phyloP scores from a whole-genome alignment of 352 stramenopile genomes.

The Phytophthora foliorum region DNA sequence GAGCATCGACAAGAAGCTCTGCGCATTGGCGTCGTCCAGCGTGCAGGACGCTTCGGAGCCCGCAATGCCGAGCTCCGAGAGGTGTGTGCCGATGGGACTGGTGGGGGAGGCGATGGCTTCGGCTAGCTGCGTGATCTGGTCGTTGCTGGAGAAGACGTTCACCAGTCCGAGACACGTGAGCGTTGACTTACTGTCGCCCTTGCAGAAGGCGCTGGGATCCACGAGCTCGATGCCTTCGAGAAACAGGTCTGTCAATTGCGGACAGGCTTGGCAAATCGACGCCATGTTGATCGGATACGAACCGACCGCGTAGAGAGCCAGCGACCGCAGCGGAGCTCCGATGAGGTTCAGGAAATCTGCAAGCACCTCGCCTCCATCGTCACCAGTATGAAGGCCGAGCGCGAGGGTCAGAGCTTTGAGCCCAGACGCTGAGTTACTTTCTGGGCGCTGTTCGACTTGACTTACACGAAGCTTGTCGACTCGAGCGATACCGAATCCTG shows the following conservation, averaged over 20 bases:
- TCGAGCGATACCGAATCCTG: constrained; percentile 35
- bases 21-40: constrained; percentile 35
- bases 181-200: constrained; percentile 5
- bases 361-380: constrained; percentile 27
- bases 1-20: constrained; percentile 29
- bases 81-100: constrained; percentile 16
- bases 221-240: constrained; percentile 38
- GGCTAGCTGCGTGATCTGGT: constrained; percentile 25
- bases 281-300: constrained; percentile 26
- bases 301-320: constrained; percentile 26
- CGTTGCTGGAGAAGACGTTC: constrained; percentile 26
- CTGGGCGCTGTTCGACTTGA: constrained; percentile 5
- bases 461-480: background rate
- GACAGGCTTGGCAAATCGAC: constrained; percentile 28
- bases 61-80: constrained; percentile 37
- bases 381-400: constrained; percentile 19
- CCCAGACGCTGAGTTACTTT: background rate
- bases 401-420: constrained; percentile 29
- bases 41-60: constrained; percentile 33
- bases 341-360: constrained; percentile 32
- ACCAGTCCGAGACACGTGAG: constrained; percentile 32
- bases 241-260: constrained; percentile 34
- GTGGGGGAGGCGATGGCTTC: constrained; percentile 10
- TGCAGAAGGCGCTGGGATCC: constrained; percentile 19
- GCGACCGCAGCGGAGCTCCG: constrained; percentile 18